Percentiles rank a stretch among this genome's conserved stretches.
These are phyloP conservation scores for Tulasnella calospora DNA, from an alignment of 768 basidiomycete species.

Conservation along the genomic window DNA sequence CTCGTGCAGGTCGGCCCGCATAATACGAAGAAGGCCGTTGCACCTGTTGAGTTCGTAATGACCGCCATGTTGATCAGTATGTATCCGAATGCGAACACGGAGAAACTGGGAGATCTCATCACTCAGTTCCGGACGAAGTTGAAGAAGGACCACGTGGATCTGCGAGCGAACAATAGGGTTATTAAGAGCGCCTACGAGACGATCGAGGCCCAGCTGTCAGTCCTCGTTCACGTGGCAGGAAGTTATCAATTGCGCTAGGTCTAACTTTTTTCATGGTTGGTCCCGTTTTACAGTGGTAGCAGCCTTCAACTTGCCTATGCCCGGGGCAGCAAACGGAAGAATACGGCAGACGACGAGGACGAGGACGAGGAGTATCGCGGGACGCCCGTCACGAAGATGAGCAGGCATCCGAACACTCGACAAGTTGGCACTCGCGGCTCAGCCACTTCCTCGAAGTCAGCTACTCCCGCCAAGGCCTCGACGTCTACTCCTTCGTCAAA, in stretches of 20 bases:
- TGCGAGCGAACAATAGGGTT: conserved; percentile 25
- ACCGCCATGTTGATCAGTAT: conserved; percentile 51
- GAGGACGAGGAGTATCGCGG: conserved; percentile 20
- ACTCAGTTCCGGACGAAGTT: conserved; percentile 4
- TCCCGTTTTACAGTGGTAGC: not conserved
- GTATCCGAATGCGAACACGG: conserved; percentile 12
- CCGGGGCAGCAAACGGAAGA: not conserved
- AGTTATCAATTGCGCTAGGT: too few relatives aligned
- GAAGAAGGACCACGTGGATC: conserved; percentile 19
- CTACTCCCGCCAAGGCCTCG: not conserved
- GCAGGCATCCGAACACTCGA: not conserved
- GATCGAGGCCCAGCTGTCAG: not conserved
- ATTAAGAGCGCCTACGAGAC: conserved; percentile 16
- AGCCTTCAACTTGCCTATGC: not conserved
- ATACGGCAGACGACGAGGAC: not conserved
- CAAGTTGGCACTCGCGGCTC: not conserved
- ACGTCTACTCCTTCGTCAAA: not conserved
- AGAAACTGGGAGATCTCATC: conserved; percentile 11
- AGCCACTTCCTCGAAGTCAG: not conserved
- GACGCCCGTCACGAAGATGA: conserved; percentile 14
- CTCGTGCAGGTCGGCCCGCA: conserved; percentile 47
- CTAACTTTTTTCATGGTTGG: not conserved
- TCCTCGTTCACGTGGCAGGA: not conserved
- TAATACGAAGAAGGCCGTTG: conserved; percentile 43
- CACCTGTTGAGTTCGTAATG: conserved; percentile 65